Base-by-base conservation (phyloP, 2,329 filamentous ascomycete genomes). In the Fusarium robinianum region DNA sequence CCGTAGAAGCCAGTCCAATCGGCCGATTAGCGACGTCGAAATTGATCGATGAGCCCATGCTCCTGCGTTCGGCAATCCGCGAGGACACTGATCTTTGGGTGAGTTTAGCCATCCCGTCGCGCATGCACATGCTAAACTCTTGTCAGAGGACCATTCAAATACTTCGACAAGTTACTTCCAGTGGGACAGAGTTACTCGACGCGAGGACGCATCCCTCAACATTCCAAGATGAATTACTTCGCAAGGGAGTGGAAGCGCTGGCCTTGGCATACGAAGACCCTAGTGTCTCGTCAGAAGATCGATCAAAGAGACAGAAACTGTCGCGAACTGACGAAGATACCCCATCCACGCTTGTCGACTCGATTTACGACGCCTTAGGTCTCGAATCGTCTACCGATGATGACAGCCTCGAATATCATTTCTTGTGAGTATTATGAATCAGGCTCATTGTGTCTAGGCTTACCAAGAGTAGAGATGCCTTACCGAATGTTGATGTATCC, bases 351-450 rank as follows among this genome's bases (percentile, higher is more conserved):
- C 12, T 68, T 11, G 38, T 46, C 5, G 48, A 51, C 12, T 57
- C 53, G 4, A 51, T 68, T 21, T 58, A 63, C 34, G 54, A 62
- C 19, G 45, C 65, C 6, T 54, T 75, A 5, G 54, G 61, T 5
- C 55, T 66, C 8, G 31, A 53, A 22, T 18, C 26, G 7, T 41
- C 55, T 11, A 22, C 57, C 4, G 50, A 57, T 6, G 49, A 60
- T 4, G 63, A 58, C 25, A 53, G 64, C 6, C 58, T 72, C 18
- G 65, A 66, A 30, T 43, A 67, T 37, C 58, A 71, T 10, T 66
- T 78, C 23, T 60, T 72, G 81, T 84, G 68, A 64, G 78, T 72
- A n/a, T n/a, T n/a, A n/a, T 23, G 9, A 33, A 25, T 17, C 12
- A 12, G 19, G 10, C n/a, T 33, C 14, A 24, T 18, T 34, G 9